These are phyloP conservation scores for Zygotorulaspora chibaensis DNA, from an alignment of 805 yeast species.

Conservation along the genomic window DNA sequence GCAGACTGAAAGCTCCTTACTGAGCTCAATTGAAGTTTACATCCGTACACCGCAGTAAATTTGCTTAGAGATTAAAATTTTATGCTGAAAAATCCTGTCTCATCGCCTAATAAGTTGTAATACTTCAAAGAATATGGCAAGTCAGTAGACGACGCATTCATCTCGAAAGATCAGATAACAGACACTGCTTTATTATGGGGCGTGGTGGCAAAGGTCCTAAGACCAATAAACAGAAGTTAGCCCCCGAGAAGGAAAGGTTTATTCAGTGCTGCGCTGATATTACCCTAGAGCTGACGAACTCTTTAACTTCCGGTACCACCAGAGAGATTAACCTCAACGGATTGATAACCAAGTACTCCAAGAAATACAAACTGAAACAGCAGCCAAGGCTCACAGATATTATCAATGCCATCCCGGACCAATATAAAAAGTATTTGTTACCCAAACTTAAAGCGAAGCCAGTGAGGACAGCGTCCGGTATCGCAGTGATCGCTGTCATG, in stretches of 20 bases:
- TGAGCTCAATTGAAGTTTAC: no score
- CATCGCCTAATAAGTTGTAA: neutral
- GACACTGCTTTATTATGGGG: slow-evolving; percentile 24
- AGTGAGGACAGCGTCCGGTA: slow-evolving; percentile 96
- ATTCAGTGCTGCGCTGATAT: slow-evolving; percentile 90
- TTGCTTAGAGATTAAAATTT: neutral
- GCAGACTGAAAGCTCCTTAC: no score
- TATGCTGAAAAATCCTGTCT: neutral
- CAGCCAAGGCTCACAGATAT: slow-evolving; percentile 96
- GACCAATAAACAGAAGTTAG: slow-evolving; percentile 55
- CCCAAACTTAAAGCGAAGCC: slow-evolving; percentile 98
- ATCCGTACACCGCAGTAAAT: slow-evolving; percentile 1
- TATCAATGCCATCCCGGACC: slow-evolving; percentile 92
- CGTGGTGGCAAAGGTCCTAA: slow-evolving; percentile 38
- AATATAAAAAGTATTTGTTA: slow-evolving; percentile 81
- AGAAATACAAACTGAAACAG: slow-evolving; percentile 83
- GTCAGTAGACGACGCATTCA: neutral
- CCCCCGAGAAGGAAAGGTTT: slow-evolving; percentile 91
- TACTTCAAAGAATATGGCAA: slow-evolving; percentile 6
- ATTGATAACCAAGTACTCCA: slow-evolving; percentile 74
- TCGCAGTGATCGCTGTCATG: slow-evolving; percentile 99
- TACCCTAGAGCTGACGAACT: slow-evolving; percentile 76
- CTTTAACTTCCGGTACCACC: slow-evolving; percentile 53
- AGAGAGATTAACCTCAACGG: slow-evolving; percentile 77
- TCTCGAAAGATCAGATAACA: neutral